A percentile compares a stretch with the other conserved stretches of the same genome.
Evolutionary conservation across 192 early-diverging fungal genomes (phyloP).

Genomic region (Gorgonomyces haynaldii): DNA sequence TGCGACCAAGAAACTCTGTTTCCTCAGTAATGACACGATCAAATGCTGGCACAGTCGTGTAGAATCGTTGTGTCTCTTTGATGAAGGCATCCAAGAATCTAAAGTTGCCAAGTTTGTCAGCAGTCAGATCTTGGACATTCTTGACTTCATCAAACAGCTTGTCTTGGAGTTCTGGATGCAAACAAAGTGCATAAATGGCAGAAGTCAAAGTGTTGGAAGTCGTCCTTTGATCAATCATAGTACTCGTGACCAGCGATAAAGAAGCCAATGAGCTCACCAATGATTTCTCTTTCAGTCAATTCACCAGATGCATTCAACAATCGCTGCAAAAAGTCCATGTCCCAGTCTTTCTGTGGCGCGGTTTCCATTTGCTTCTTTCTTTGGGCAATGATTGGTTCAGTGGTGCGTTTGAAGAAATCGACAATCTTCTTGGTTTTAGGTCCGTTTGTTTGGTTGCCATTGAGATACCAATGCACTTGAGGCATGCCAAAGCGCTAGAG

Average conservation of each 20-base stretch:
- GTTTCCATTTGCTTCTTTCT: no score
- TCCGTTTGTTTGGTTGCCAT: no score
- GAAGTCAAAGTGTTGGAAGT: conserved; percentile 4
- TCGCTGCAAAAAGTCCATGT: conserved; percentile 6
- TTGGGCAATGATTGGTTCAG: no score
- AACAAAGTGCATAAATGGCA: background rate
- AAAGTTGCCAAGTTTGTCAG: conserved; percentile 4
- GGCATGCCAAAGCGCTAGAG: no score
- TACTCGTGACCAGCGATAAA: conserved; percentile 29
- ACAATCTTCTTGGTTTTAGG: no score
- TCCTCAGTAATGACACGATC: background rate
- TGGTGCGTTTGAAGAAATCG: no score
- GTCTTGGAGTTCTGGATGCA: background rate
- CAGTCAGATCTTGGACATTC: background rate
- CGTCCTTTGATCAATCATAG: background rate
- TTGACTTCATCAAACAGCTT: conserved; percentile 9
- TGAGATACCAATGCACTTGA: no score
- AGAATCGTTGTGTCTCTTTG: conserved; percentile 26
- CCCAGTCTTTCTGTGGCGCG: conserved; percentile 5
- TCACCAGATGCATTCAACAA: no score
- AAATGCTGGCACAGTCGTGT: conserved; percentile 13
- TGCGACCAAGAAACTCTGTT: background rate
- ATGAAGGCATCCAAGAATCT: conserved; percentile 27
- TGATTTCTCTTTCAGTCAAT: conserved; percentile 27
- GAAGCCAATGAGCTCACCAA: conserved; percentile 29